A percentile compares a stretch with the other conserved stretches of the same genome.
These are phyloP conservation scores for Sugiyamaella valdiviana DNA, from an alignment of 805 yeast genomes.

Conservation along the genomic window DNA sequence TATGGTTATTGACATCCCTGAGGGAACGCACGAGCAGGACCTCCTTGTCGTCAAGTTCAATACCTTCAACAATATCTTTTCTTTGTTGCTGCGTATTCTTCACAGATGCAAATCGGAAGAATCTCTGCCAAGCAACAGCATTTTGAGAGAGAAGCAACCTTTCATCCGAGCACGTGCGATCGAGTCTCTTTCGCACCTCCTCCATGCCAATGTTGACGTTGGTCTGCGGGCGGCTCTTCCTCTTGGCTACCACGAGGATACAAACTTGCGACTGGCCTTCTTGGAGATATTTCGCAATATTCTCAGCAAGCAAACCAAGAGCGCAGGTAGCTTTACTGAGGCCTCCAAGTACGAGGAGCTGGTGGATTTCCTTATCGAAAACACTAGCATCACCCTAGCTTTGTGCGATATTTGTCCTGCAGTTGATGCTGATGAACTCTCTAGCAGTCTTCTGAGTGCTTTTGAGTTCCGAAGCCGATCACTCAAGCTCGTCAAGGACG, in stretches of 20 bases:
- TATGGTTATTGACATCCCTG: slow-evolving; percentile 20
- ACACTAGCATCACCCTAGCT: slow-evolving; percentile 40
- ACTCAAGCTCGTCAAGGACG: slow-evolving; percentile 41
- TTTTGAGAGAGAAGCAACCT: slow-evolving; percentile 15
- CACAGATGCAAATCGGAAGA: slow-evolving; percentile 33
- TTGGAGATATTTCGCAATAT: slow-evolving; percentile 72
- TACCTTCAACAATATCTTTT: slow-evolving; percentile 42
- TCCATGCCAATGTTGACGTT: slow-evolving; percentile 67
- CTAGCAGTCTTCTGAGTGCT: slow-evolving; percentile 55
- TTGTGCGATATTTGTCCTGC: slow-evolving; percentile 59
- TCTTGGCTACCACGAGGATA: slow-evolving; percentile 66
- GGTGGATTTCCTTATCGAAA: slow-evolving; percentile 18
- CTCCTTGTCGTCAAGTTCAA: slow-evolving; percentile 32
- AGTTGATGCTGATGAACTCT: slow-evolving; percentile 62
- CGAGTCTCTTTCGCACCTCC: slow-evolving; percentile 57
- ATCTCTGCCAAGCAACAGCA: background rate
- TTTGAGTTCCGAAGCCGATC: slow-evolving; percentile 38
- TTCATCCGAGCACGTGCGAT: slow-evolving; percentile 55
- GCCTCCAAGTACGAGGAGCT: slow-evolving; percentile 18
- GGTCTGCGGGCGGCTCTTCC: slow-evolving; percentile 74
- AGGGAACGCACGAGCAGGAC: slow-evolving; percentile 27
- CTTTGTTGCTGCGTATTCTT: slow-evolving; percentile 42
- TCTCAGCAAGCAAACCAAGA: slow-evolving; percentile 28
- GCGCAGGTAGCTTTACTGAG: slow-evolving; percentile 9
- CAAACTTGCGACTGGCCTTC: slow-evolving; percentile 61